Base-by-base conservation (phyloP, 1,284 basidiomycete species). In the Leccinum proliferum region DNA sequence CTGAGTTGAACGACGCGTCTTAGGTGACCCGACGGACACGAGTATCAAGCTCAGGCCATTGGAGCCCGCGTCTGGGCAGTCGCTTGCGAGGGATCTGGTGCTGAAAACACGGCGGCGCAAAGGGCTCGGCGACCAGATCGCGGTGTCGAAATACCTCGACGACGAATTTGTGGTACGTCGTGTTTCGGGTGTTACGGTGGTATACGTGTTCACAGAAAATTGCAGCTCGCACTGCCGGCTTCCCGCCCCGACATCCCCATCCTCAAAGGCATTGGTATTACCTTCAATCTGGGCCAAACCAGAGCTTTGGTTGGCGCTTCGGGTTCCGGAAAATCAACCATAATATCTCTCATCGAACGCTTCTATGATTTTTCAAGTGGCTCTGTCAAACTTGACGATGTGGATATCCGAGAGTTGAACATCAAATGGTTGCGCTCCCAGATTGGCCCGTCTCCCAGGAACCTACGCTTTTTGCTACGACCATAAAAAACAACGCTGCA, bases 61-160 rank as follows among this genome's bases (percentile, higher is more conserved):
- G 63, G 97, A 99, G 75, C 97, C 97, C 59, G 97, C 97, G 32
- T 94, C 94, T 57, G 94, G 96, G 11, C 93, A 98, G 74, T 91
- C 90, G 29, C 80, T 96, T 52, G 93, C 94, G 59, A 80, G 94
- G 68, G 97, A 99, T 78, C 84, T 99, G 61, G 93, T 97, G 57
- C 81, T 99, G 62, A 99, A 99, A 80, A 98, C 96, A 50, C 86
- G 97, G 67, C 83, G 97, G 77, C 83, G 97, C 72, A 99, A 99
- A 76, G 96, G 96, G 25, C 83, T 97, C 57, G 93, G 92, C 48
- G 94, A 96, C 75, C 91, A 93, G 75, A 95, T 96, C 66, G 92
- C 94, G 5, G 93, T 96, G 64, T 93, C 93, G 56, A 96, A 96
- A 77, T 96, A 96, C 77, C 77, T 96, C 72, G 94, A 96, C 75